Base-by-base conservation (phyloP, 2,329 filamentous ascomycete species). In the Penicillium polonicum region DNA sequence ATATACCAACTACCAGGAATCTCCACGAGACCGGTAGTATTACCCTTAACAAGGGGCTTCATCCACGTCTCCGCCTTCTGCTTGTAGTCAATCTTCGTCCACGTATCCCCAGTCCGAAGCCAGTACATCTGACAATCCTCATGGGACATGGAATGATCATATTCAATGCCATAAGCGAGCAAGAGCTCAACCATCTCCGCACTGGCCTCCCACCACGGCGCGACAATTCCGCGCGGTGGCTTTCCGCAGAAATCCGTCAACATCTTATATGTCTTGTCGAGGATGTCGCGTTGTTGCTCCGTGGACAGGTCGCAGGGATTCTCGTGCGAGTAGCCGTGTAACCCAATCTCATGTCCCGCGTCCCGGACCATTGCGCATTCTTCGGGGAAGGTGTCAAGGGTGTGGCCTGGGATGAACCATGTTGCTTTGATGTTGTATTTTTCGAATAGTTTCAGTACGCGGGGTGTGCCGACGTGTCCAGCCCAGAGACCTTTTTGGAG, bases 291-390 rank as follows among this genome's bases (percentile, higher is more conserved):
- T 71, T 92, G 89, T 74, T 92, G 89, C 68, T 92, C 88, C 1
- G 90, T 71, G 0, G 81, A 88, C 87, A 91, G 90, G 52, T 87
- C 84, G 0, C 79, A 80, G 0, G 88, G 88, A 65, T 91, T 91
- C 69, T 91, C 88, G 65, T 91, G 88, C 0, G 83, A 86, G 73
- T 91, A 91, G 5, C 87, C 88, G 61, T 91, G 88, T 12, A 89
- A 78, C 2, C 86, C 86, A 54, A 79, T 85, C 68, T 89, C 86
- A 65, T 88, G 86, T 0, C 86, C 86, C 0, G 80, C 79, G 60
- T 89, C 86, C 15, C 83, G 82, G 8, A 88, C 78, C 69, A 81
- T 78, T 41, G 76, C 81, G 67, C 84, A 86, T 66, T 88, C 84
- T 70, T 88, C 84, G 0, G 86, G 86, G 60, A 89, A 89, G 0